Evolutionary conservation across 192 early-diverging fungal species (phyloP).

Genomic region (Podila verticillata): DNA sequence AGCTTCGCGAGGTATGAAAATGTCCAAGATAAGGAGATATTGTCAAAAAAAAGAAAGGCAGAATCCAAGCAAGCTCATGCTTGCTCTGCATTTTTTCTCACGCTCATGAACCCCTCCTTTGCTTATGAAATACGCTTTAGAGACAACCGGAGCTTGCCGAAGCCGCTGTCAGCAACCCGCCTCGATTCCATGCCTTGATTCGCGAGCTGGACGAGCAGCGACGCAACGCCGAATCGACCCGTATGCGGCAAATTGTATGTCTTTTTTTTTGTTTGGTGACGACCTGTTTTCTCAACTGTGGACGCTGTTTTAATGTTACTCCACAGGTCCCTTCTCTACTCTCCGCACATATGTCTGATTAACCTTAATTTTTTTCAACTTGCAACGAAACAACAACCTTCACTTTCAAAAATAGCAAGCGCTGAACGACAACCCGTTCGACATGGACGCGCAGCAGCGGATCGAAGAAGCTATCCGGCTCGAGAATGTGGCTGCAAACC

Average conservation of each 20-base stretch:
- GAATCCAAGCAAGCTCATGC: not conserved
- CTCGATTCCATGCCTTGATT: slow-evolving; percentile 68
- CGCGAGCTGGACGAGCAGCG: slow-evolving; percentile 64
- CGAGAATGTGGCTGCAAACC: slow-evolving; percentile 84
- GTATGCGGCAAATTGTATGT: slow-evolving; percentile 57
- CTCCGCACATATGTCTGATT: too few species aligned
- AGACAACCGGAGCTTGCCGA: slow-evolving; percentile 72
- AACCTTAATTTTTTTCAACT: too few species aligned
- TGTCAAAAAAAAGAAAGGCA: not conserved
- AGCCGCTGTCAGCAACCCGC: slow-evolving; percentile 71
- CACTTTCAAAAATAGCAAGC: slow-evolving; percentile 49
- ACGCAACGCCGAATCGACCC: slow-evolving; percentile 62
- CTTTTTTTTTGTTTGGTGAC: not conserved
- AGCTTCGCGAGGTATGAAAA: slow-evolving; percentile 63
- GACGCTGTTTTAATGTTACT: too few species aligned
- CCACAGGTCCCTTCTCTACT: too few species aligned
- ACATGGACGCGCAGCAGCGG: slow-evolving; percentile 87
- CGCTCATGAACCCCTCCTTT: not conserved
- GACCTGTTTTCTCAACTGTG: not conserved
- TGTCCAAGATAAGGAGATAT: not conserved
- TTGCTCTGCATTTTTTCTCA: slow-evolving; percentile 4
- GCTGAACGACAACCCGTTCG: slow-evolving; percentile 84
- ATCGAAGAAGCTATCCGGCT: slow-evolving; percentile 93
- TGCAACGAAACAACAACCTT: too few species aligned
- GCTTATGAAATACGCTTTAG: slow-evolving; percentile 22